Evolutionary conservation across 163 green algal species (phyloP), one percentile per base, ranked within the genome.

Genomic region (Coccomyxa subellipsoidea): DNA sequence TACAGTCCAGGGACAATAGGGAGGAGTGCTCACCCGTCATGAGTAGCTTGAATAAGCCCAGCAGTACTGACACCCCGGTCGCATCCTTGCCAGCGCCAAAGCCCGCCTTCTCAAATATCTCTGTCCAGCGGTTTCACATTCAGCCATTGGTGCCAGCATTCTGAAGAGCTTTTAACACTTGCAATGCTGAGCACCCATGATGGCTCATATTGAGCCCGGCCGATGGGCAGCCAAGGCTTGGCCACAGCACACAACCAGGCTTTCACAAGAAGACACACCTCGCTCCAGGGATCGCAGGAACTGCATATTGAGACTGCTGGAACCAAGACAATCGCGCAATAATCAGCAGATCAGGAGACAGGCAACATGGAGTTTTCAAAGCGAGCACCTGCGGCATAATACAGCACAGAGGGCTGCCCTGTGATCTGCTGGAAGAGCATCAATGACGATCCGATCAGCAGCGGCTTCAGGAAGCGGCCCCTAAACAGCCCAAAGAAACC

Each of bases 351-450:
- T n/a, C n/a, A 77, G 23, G 53, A n/a, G 29, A 38, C 38, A 66
- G 29, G 36, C 1, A 70, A 69, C 4, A 71, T 38, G 73, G 54
- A 75, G 85, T 38, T 54, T 85, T 81, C 32, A 91, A 87, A 54
- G 81, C 69, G 10, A 54, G 47, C 47, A 59, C 47, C 47, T n/a
- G 75, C 77, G 0, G 93, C 92, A 81, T 98, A 98, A 88, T 98
- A 98, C 21, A 98, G 85, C 71, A 98, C 95, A 23, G 84, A 93
- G 18, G 95, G 95, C 89, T 98, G 95, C 9, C 95, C 95, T 7
- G 95, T 98, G 80, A 98, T 95, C 87, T 98, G 94, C 83, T 94
- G 87, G 84, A 94, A 92, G 1, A 96, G 85, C 90, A 96, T 94
- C 3, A 96, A 90, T 21, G 73, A 87, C 40, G 89, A 81, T 23